These are phyloP conservation scores for Mediolabrus comicus DNA, from an alignment of 108 stramenopile species.

Conservation along the genomic window DNA sequence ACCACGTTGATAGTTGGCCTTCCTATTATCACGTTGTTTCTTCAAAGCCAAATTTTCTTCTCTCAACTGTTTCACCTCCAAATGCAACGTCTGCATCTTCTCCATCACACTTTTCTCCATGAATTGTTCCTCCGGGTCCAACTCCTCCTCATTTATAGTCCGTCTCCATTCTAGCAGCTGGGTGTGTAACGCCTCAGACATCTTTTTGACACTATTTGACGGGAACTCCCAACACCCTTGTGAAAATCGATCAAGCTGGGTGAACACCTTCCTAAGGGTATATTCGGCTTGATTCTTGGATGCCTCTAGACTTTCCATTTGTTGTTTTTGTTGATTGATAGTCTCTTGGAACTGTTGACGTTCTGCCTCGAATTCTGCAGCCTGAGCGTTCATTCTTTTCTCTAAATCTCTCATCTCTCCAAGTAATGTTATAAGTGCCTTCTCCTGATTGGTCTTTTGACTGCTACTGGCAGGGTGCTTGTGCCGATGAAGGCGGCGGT, in stretches of 20 bases:
- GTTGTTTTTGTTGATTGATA: background rate
- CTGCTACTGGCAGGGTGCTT: background rate
- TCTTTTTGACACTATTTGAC: conserved; percentile 40
- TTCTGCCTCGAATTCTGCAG: conserved; percentile 1
- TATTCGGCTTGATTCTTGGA: background rate
- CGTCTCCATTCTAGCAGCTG: conserved; percentile 41
- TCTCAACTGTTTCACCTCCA: conserved; percentile 24
- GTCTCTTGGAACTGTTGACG: background rate
- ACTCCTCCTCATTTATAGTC: background rate
- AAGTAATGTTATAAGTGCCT: conserved; percentile 24
- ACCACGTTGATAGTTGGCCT: background rate
- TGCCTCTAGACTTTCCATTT: background rate
- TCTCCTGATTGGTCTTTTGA: conserved; percentile 6
- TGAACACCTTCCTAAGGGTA: background rate
- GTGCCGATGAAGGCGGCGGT: background rate
- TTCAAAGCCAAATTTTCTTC: conserved; percentile 18
- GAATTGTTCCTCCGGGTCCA: background rate
- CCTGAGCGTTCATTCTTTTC: background rate
- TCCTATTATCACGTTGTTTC: background rate
- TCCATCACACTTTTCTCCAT: conserved; percentile 24
- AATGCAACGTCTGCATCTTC: conserved; percentile 31
- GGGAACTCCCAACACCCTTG: conserved; percentile 28
- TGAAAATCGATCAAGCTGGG: conserved; percentile 27
- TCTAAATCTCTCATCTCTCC: conserved; percentile 20
- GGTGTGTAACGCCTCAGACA: conserved; percentile 35